phyloP scores from a whole-genome alignment of 2,329 filamentous ascomycete species.

The Scolecobasidium constrictum region DNA sequence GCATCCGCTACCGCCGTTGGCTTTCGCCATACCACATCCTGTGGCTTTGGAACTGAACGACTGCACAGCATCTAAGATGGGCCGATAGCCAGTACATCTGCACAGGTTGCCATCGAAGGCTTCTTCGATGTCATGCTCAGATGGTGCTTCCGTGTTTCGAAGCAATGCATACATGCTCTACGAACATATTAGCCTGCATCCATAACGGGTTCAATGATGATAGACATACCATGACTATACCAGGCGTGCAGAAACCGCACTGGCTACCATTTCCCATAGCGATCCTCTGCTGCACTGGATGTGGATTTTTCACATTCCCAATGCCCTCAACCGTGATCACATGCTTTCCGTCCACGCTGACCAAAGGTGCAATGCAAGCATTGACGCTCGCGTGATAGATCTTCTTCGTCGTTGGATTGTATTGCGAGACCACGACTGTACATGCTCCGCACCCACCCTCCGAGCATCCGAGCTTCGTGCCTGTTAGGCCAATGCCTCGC shows the following conservation, averaged over 20 bases:
- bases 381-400: constrained; percentile 97
- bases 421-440: constrained; percentile 83
- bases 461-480: constrained; percentile 91
- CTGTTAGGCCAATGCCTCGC: constrained; percentile 82
- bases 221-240: constrained; percentile 69
- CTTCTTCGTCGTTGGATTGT: constrained; percentile 81
- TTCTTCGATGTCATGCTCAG: constrained; percentile 79
- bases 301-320: constrained; percentile 73
- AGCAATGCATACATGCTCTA: constrained; percentile 85
- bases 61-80: constrained; percentile 87
- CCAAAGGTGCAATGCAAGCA: constrained; percentile 84
- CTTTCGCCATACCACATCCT: constrained; percentile 43
- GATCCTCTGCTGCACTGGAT: constrained; percentile 83
- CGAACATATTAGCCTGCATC: too few relatives aligned
- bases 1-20: constrained; percentile 54
- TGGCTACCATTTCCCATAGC: constrained; percentile 88
- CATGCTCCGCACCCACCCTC: constrained; percentile 96
- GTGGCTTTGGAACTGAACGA: constrained; percentile 56
- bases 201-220: neutral
- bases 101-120: constrained; percentile 96
- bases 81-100: constrained; percentile 87
- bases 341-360: constrained; percentile 93
- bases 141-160: constrained; percentile 69
- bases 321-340: constrained; percentile 97
- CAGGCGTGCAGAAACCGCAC: constrained; percentile 91